These are phyloP conservation scores for Vitis rotundifolia DNA, from an alignment of 164 flowering plant genomes.

Conservation along the genomic window DNA sequence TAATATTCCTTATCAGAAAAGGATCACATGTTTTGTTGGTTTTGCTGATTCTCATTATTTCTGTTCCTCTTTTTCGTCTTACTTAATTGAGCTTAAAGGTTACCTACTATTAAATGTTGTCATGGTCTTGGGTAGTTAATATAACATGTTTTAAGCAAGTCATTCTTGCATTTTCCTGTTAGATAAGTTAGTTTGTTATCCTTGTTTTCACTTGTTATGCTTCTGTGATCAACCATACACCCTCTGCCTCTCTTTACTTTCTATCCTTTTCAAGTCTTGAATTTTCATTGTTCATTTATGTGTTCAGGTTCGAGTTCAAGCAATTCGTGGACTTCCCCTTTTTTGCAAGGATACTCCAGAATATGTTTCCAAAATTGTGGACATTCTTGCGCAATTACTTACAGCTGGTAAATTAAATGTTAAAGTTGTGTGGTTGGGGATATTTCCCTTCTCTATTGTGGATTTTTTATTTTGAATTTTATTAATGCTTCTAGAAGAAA, in stretches of 20 bases:
- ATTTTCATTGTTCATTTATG: neutral
- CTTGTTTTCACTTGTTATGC: neutral
- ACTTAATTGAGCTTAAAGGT: too few relatives aligned
- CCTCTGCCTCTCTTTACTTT: too few relatives aligned
- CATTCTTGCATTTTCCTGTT: neutral
- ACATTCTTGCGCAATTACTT: constrained; percentile 83
- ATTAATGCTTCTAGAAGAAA: constrained; percentile 54
- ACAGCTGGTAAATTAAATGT: constrained; percentile 50
- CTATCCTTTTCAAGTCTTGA: neutral
- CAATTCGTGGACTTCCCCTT: constrained; percentile 95
- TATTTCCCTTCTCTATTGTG: neutral
- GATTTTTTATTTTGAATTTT: neutral
- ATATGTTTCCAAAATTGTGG: constrained; percentile 74
- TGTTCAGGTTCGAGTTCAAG: constrained; percentile 89
- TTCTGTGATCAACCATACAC: neutral
- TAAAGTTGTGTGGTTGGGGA: neutral
- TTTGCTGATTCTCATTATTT: too few relatives aligned
- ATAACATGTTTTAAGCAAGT: neutral
- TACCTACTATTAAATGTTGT: too few relatives aligned
- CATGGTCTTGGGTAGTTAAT: neutral
- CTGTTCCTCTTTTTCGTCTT: too few relatives aligned
- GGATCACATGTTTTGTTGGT: too few relatives aligned
- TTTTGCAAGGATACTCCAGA: constrained; percentile 96
- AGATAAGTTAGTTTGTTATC: too few relatives aligned
- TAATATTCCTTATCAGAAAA: too few relatives aligned